Conservation (phyloP, 208 protist genomes). For the Leishmania mexicana region DNA sequence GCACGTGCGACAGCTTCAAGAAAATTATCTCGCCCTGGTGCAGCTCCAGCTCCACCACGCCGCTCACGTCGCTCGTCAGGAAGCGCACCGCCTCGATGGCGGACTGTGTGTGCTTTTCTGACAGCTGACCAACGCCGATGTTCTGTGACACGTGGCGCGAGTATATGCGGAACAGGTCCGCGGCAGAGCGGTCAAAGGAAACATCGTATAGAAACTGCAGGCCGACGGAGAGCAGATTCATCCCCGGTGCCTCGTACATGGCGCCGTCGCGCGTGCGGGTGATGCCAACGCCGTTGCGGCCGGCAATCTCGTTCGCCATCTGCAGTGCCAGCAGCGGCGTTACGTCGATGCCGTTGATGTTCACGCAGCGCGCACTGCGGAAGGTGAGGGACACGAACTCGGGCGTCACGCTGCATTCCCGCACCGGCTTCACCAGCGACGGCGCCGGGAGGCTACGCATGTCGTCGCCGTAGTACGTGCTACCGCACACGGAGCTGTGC, state of each 20-base stretch:
- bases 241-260: conserved; percentile 93
- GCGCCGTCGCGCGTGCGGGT: conserved; percentile 76
- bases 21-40: conserved; percentile 91
- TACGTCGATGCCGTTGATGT: conserved; percentile 84
- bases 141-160: conserved; percentile 76
- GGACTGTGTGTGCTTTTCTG: conserved; percentile 88
- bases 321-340: conserved; percentile 82
- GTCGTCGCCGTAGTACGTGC: conserved; percentile 80
- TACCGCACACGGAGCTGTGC: conserved; percentile 89
- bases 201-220: conserved; percentile 89
- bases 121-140: conserved; percentile 63
- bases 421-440: conserved; percentile 58
- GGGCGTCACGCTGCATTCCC: conserved; percentile 63
- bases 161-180: conserved; percentile 81
- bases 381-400: conserved; percentile 90
- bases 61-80: conserved; percentile 69
- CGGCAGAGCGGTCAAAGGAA: conserved; percentile 74
- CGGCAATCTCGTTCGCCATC: conserved; percentile 88
- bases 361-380: conserved; percentile 67
- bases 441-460: conserved; percentile 55
- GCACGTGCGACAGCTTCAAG: conserved; percentile 80
- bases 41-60: conserved; percentile 87
- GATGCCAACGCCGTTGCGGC: conserved; percentile 87
- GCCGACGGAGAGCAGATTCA: conserved; percentile 77
- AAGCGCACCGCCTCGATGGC: conserved; percentile 83